Conservation (phyloP, 2,329 filamentous ascomycete species). For the Sclerotinia subarctica region DNA sequence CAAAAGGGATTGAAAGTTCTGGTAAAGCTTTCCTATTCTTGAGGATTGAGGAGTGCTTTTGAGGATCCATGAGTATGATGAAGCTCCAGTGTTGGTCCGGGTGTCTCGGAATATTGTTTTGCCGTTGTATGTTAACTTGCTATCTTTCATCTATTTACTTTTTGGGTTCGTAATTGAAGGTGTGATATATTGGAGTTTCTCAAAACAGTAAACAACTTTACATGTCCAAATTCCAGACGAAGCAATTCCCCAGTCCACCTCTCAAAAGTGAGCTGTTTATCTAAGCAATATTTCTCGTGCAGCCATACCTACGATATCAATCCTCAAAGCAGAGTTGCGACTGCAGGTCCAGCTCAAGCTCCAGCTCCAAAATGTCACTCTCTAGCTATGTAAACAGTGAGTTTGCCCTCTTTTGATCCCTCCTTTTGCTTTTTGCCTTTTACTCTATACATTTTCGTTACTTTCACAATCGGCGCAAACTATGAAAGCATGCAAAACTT, state of each 20-base stretch:
- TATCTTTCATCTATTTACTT: neutral
- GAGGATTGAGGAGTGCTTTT: too few relatives aligned
- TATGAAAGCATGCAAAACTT: constrained; percentile 30
- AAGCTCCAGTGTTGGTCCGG: neutral
- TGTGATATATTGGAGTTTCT: neutral
- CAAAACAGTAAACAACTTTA: constrained; percentile 7
- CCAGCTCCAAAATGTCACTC: constrained; percentile 46
- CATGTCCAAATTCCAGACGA: neutral
- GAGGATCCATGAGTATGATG: too few relatives aligned
- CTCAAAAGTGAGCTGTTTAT: neutral
- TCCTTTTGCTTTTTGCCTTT: neutral
- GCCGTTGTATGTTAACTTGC: neutral
- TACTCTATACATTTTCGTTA: neutral
- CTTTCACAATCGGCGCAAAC: neutral
- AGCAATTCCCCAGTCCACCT: neutral
- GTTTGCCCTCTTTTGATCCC: constrained; percentile 26
- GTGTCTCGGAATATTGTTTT: neutral
- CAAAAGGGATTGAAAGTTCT: neutral
- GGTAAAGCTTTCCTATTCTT: neutral
- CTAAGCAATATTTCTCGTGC: neutral
- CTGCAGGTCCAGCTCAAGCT: constrained; percentile 12
- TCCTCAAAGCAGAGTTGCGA: constrained; percentile 32
- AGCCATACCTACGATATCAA: constrained; percentile 18
- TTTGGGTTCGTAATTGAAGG: neutral
- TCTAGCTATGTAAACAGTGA: constrained; percentile 53